phyloP scores from a whole-genome alignment of 73 alveolate genomes.

The Paramecium octaurelia region DNA sequence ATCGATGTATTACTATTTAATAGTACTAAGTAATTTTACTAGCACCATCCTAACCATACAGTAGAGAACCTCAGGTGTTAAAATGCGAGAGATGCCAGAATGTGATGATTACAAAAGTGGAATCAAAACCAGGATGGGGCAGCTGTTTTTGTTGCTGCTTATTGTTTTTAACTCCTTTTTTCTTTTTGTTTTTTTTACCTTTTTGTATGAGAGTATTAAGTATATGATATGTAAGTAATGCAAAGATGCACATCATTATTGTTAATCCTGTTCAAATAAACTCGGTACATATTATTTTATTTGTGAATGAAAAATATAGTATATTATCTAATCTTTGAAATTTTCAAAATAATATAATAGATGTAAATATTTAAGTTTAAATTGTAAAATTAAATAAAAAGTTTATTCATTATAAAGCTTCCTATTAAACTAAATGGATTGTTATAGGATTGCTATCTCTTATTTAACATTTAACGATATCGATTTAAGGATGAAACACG shows the following conservation, averaged over 20 bases:
- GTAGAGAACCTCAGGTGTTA: not conserved
- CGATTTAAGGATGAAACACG: slow-evolving; percentile 35
- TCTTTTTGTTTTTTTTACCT: not conserved
- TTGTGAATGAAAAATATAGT: not conserved
- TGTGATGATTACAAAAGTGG: not conserved
- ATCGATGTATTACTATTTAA: not conserved
- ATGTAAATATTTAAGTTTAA: not conserved
- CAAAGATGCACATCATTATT: slow-evolving; percentile 34
- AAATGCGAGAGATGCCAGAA: not conserved
- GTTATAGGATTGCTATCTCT: slow-evolving; percentile 18
- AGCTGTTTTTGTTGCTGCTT: not conserved
- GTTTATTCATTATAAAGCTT: not conserved
- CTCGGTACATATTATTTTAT: not conserved
- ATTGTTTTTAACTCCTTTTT: not conserved
- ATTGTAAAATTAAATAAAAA: not conserved
- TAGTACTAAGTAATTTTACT: not conserved
- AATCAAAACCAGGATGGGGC: slow-evolving; percentile 25
- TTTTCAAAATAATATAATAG: not conserved
- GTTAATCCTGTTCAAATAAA: not conserved
- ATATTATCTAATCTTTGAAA: not conserved
- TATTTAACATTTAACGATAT: not conserved
- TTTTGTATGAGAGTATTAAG: not conserved
- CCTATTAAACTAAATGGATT: not conserved
- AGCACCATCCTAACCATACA: not conserved
- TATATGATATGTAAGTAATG: not conserved